Conservation (phyloP, 306 rosid species). For the Quillaja saponaria region DNA sequence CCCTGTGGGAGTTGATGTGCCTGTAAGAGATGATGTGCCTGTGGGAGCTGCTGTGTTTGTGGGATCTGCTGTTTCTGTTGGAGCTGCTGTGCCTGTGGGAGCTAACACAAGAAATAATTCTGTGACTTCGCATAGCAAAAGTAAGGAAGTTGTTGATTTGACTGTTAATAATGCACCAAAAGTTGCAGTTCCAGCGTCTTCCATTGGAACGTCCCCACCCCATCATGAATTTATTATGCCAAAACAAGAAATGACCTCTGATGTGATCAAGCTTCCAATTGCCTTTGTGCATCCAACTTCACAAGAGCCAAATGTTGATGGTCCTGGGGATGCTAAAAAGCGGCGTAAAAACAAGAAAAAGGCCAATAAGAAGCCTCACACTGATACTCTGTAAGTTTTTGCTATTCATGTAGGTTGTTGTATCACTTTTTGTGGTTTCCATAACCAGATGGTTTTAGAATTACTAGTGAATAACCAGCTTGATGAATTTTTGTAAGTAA, state of each 20-base stretch:
- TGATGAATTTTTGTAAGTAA: too few relatives aligned
- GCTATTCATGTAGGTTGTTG: not conserved
- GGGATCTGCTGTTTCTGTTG: too few relatives aligned
- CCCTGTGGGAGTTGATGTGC: too few relatives aligned
- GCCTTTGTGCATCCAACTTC: conserved; percentile 32
- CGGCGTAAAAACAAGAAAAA: conserved; percentile 43
- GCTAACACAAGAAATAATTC: conserved; percentile 16
- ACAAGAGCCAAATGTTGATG: conserved; percentile 17
- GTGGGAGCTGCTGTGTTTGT: too few relatives aligned
- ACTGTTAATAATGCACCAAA: conserved; percentile 10
- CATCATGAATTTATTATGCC: conserved; percentile 26
- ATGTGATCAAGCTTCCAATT: conserved; percentile 21
- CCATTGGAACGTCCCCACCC: conserved; percentile 14
- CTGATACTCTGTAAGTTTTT: conserved; percentile 41
- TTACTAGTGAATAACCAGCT: too few relatives aligned
- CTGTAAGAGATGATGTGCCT: too few relatives aligned
- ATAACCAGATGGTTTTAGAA: not conserved
- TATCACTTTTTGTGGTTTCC: not conserved
- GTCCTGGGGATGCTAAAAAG: conserved; percentile 36
- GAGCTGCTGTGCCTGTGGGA: too few relatives aligned
- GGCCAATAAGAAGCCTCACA: conserved; percentile 42
- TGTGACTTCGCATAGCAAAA: not conserved
- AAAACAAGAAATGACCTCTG: conserved; percentile 18
- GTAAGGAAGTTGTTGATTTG: conserved; percentile 4
- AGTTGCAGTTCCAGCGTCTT: conserved; percentile 17